Evolutionary conservation across 2,329 filamentous ascomycete genomes (phyloP), one percentile per base, ranked within the genome.

Genomic region (Exophiala aquamarina): DNA sequence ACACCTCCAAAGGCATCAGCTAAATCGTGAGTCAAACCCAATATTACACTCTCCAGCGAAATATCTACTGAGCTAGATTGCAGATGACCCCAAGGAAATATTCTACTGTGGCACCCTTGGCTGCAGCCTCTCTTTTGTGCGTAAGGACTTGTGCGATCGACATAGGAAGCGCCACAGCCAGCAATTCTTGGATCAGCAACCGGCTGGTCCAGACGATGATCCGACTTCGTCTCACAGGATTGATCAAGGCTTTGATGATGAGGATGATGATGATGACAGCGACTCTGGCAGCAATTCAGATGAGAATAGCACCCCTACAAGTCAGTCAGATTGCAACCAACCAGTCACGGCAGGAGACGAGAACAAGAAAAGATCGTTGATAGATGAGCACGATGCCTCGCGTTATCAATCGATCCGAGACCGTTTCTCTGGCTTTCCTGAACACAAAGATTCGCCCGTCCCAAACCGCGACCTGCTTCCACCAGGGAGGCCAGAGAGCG

Each of bases 1-100:
- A 70, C 93, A 98, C 73, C 75, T 98, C 73, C 96, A 96, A 71
- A 83, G 93, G 36, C 92, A 97, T 70, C 91, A 97, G 70, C 72
- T 97, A 58, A 98, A 98, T 66, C 93, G 87, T 90, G 76, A 67
- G 83, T 73, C 26, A 17, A 31, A 9, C 28, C 28, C 28, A 31
- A 9, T 9, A 9, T 9, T 9, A 31, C 28, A 31, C n/a, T 31
- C 28, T 31, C 28, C 28, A 31, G 28, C 28, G 32, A 9, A 7
- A 35, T 35, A 35, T 17, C 18, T 11, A 35, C 32, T 7, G 18
- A 39, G 15, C 9, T 10, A 10, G 9, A 19, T 11, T 20, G 36
- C 21, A 41, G 21, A 43, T 31, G 28, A 31, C 34, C 40, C 40
- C 13, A 43, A 43, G 28, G 26, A 34, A 28, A 28, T 43, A 21